Conservation (phyloP, 495 filamentous ascomycete species). For the Talaromyces proteolyticus region DNA sequence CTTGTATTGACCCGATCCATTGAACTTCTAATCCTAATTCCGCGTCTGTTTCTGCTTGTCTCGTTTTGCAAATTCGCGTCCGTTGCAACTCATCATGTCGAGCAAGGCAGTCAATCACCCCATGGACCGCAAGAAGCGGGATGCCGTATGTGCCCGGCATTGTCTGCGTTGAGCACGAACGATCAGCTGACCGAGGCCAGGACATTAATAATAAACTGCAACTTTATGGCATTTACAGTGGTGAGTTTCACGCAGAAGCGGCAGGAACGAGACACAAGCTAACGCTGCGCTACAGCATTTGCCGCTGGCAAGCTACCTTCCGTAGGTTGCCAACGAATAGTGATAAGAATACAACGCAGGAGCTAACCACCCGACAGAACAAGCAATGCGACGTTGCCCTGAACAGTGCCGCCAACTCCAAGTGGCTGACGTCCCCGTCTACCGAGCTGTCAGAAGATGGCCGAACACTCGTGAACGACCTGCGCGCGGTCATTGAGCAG, state of each 20-base stretch:
- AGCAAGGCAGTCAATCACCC: constrained; percentile 56
- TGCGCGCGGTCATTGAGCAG: constrained; percentile 78
- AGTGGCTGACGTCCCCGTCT: constrained; percentile 63
- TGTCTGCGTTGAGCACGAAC: constrained; percentile 3
- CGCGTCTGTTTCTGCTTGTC: background rate
- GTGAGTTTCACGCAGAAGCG: constrained; percentile 30
- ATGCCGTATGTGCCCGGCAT: background rate
- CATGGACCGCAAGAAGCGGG: constrained; percentile 31
- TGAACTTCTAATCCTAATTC: background rate
- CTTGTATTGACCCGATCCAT: background rate
- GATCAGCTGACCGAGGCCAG: constrained; percentile 17
- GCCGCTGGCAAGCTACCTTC: constrained; percentile 86
- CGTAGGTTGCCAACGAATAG: constrained; percentile 42
- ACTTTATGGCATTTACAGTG: constrained; percentile 83
- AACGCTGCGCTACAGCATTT: constrained; percentile 55
- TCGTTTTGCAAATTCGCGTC: background rate
- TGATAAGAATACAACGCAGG: background rate
- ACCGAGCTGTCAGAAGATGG: constrained; percentile 79
- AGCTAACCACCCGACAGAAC: constrained; percentile 43
- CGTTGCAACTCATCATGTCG: constrained; percentile 38
- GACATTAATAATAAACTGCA: constrained; percentile 94
- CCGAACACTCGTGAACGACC: constrained; percentile 65
- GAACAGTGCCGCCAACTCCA: constrained; percentile 71
- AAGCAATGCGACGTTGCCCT: constrained; percentile 93
- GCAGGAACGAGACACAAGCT: constrained; percentile 2